phyloP scores from a whole-genome alignment of 2,329 filamentous ascomycete species.

The Chalara sp. region DNA sequence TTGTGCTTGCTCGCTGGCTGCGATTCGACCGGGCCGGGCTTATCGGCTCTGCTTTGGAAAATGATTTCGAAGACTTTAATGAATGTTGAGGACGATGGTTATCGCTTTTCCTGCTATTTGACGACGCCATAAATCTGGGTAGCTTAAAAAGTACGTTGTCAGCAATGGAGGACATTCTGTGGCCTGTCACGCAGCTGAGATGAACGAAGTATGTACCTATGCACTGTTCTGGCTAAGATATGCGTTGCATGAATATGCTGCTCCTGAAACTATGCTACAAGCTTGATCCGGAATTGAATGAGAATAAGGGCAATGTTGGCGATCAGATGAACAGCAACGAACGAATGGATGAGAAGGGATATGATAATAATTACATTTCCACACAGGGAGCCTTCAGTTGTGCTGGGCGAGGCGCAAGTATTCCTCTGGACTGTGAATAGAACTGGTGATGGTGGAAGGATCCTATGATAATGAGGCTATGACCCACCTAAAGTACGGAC shows the following conservation, averaged over 20 bases:
- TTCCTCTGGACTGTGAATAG: not conserved
- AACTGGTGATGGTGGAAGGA: not conserved
- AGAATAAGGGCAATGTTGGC: constrained; percentile 18
- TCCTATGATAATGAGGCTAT: not conserved
- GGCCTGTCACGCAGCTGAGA: not conserved
- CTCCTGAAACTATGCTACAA: constrained; percentile 18
- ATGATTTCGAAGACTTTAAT: constrained; percentile 31
- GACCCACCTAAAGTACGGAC: not conserved
- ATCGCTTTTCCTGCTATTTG: constrained; percentile 18
- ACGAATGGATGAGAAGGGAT: constrained; percentile 2
- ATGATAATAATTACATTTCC: constrained; percentile 15
- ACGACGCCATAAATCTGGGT: constrained; percentile 27
- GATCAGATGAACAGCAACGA: constrained; percentile 10
- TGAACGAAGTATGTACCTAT: constrained; percentile 10
- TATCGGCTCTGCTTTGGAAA: constrained; percentile 27
- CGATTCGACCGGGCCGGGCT: constrained; percentile 16
- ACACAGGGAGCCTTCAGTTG: not conserved
- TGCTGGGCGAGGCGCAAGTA: not conserved
- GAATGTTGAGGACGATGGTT: constrained; percentile 22
- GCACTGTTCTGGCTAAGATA: not conserved
- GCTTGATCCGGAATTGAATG: constrained; percentile 15
- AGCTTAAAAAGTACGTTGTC: constrained; percentile 23
- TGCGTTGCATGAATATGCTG: too few relatives aligned
- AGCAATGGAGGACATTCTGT: constrained; percentile 18
- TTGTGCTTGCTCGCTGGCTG: constrained; percentile 23